phyloP scores from a whole-genome alignment of 805 yeast genomes.

The Tetrapisispora namnaoensis region DNA sequence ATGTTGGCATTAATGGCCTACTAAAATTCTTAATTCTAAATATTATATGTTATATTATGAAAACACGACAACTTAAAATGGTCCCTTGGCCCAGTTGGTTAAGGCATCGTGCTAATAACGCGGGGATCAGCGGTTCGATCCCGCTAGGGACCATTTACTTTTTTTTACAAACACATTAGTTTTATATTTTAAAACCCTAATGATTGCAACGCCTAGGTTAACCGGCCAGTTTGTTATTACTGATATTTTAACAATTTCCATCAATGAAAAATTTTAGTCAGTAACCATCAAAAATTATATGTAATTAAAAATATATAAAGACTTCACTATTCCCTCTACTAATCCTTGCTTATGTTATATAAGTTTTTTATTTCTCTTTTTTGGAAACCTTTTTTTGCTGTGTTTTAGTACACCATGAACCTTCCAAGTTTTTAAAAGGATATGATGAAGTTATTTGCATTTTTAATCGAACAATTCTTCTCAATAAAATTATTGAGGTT shows the following conservation, averaged over 20 bases:
- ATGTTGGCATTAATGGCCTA: no score
- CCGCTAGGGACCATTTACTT: conserved; percentile 26
- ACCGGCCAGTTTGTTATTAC: no score
- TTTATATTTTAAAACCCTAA: no score
- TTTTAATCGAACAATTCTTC: conserved; percentile 29
- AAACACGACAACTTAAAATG: neutral
- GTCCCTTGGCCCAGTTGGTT: conserved; percentile 29
- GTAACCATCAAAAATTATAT: no score
- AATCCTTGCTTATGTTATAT: no score
- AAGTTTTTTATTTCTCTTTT: conserved; percentile 3
- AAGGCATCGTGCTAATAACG: conserved; percentile 29
- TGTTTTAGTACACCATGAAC: conserved; percentile 21
- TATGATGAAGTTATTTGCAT: conserved; percentile 31
- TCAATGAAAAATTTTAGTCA: neutral
- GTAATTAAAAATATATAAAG: no score
- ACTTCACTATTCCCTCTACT: no score
- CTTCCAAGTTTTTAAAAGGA: conserved; percentile 33
- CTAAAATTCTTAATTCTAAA: no score
- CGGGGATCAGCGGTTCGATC: conserved; percentile 30
- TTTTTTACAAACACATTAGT: conserved; percentile 1
- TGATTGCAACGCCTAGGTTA: neutral
- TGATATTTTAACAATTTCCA: no score
- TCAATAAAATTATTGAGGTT: conserved; percentile 22
- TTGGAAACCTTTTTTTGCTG: neutral
- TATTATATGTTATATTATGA: no score